Evolutionary conservation across 257 asterid species (phyloP).

Genomic region (Jacaranda copaia): DNA sequence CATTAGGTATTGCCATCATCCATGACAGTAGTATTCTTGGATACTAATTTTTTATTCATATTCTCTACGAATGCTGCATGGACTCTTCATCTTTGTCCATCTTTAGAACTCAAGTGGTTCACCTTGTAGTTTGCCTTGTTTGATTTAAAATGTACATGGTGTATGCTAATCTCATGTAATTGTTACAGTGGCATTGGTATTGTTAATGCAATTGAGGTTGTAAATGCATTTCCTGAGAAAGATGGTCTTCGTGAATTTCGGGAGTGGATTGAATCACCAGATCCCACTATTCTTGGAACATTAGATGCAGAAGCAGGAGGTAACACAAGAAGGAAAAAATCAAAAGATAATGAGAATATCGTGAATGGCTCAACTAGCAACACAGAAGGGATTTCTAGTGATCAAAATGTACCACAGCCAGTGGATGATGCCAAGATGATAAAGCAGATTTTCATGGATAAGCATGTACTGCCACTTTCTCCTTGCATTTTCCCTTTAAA

Average conservation of each 20-base stretch:
- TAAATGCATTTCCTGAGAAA: slow-evolving; percentile 90
- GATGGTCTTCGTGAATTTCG: slow-evolving; percentile 87
- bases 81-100: too few relatives aligned
- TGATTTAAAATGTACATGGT: slow-evolving; percentile 2
- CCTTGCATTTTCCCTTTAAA: slow-evolving; percentile 18
- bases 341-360: slow-evolving; percentile 46
- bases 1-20: slow-evolving; percentile 62
- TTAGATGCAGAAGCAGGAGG: slow-evolving; percentile 52
- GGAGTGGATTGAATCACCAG: slow-evolving; percentile 97
- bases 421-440: slow-evolving; percentile 49
- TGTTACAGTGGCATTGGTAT: slow-evolving; percentile 87
- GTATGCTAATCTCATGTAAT: slow-evolving; percentile 31
- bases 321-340: slow-evolving; percentile 51
- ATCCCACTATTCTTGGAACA: slow-evolving; percentile 84
- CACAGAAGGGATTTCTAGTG: slow-evolving; percentile 35
- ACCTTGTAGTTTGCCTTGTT: slow-evolving; percentile 23
- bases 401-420: slow-evolving; percentile 40
- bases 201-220: slow-evolving; percentile 94
- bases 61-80: too few relatives aligned
- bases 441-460: slow-evolving; percentile 80
- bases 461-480: slow-evolving; percentile 64
- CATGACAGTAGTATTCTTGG: slow-evolving; percentile 4
- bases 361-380: slow-evolving; percentile 42
- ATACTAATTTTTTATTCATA: too few relatives aligned
- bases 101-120: not conserved